These are phyloP conservation scores for Pseudoturritis turrita DNA, from an alignment of 345 rosid species.

Conservation along the genomic window DNA sequence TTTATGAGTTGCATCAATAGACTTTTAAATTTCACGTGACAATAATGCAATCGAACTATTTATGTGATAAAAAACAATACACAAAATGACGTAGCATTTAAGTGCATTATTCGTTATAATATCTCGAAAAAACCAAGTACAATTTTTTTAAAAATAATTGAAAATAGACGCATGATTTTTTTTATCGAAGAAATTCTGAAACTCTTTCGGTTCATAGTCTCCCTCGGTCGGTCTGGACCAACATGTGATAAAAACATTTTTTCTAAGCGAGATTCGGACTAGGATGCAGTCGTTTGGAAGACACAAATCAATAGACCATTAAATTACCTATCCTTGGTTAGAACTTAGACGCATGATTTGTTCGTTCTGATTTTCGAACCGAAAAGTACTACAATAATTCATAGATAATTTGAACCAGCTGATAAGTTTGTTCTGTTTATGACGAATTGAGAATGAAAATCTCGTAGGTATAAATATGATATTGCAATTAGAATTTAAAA, in stretches of 20 bases:
- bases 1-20: slow-evolving; percentile 21
- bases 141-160: no score
- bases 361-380: not conserved
- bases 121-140: not conserved
- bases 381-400: not conserved
- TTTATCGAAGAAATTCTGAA: no score
- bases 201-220: no score
- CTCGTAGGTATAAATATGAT: not conserved
- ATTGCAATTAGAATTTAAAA: not conserved
- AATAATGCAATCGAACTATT: slow-evolving; percentile 21
- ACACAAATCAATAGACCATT: no score
- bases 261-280: no score
- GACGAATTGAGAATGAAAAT: not conserved
- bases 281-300: no score
- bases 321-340: no score
- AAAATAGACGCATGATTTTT: not conserved
- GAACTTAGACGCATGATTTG: not conserved
- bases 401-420: not conserved
- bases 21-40: slow-evolving; percentile 27
- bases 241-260: no score
- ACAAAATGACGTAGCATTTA: not conserved
- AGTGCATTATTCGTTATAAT: not conserved
- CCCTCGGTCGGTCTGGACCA: no score
- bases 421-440: not conserved
- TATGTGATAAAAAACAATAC: slow-evolving; percentile 5